Percentiles rank a stretch among this genome's conserved stretches.
Conservation (phyloP, 2,329 filamentous ascomycete genomes). For the Alternaria angustiovoidea region DNA sequence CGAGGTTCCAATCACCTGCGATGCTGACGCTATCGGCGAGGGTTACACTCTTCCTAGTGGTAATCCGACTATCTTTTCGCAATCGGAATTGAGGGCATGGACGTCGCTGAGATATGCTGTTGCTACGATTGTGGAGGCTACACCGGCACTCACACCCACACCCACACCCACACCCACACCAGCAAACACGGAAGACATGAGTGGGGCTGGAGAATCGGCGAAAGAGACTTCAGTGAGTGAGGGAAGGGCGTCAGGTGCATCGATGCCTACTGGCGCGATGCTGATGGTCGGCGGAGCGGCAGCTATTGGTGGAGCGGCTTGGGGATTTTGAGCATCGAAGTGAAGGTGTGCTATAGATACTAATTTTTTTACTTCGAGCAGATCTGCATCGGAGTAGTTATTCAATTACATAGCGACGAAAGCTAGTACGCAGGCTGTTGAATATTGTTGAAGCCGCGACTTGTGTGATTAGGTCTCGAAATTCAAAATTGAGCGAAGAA, state of each 20-base stretch:
- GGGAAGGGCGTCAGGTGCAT: not conserved
- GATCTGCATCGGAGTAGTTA: too few species aligned
- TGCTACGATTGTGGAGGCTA: conserved; percentile 10
- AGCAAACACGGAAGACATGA: not conserved
- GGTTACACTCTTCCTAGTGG: not conserved
- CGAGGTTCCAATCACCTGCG: conserved; percentile 11
- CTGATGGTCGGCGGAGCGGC: conserved; percentile 3
- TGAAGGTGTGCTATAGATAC: too few species aligned
- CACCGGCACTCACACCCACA: too few species aligned
- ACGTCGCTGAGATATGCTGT: not conserved
- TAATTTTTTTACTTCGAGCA: too few species aligned
- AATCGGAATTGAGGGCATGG: not conserved
- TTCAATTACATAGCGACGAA: fast-evolving
- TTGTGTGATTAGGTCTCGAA: too few species aligned
- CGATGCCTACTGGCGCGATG: conserved; percentile 1
- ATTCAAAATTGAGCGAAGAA: too few species aligned
- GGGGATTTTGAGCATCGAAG: not conserved
- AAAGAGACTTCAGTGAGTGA: not conserved
- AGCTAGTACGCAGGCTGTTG: too few species aligned
- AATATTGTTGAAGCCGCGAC: too few species aligned
- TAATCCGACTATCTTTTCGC: not conserved
- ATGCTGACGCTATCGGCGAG: not conserved
- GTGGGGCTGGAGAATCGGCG: not conserved
- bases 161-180: too few species aligned
- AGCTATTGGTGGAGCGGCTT: conserved; percentile 8